phyloP scores from a whole-genome alignment of 139 green algal genomes.

The Axilococcus clingmanii region DNA sequence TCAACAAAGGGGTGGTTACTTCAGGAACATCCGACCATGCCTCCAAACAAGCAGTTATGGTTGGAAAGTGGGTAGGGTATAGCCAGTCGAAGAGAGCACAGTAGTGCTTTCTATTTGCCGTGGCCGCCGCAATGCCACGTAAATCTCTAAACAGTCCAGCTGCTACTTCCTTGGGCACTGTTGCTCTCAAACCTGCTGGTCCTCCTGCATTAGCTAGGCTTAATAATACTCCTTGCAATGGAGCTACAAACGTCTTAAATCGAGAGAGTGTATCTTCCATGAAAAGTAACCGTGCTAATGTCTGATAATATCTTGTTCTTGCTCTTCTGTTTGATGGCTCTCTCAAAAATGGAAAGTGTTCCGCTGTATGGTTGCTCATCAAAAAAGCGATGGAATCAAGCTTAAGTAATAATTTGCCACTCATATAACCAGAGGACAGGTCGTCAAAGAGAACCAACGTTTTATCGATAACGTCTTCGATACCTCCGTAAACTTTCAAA shows the following conservation, averaged over 20 bases:
- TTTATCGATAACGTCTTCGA: slow-evolving; percentile 74
- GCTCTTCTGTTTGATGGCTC: slow-evolving; percentile 70
- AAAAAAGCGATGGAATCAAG: slow-evolving; percentile 81
- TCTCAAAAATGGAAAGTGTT: slow-evolving; percentile 79
- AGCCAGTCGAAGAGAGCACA: slow-evolving; percentile 92
- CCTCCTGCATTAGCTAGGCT: slow-evolving; percentile 29
- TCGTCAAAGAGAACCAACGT: slow-evolving; percentile 93
- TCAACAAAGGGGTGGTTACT: slow-evolving; percentile 86
- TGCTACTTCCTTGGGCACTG: slow-evolving; percentile 51
- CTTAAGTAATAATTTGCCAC: slow-evolving; percentile 92
- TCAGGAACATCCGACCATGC: slow-evolving; percentile 69
- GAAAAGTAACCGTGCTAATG: slow-evolving; percentile 86
- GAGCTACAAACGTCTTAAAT: slow-evolving; percentile 89
- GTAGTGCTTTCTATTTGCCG: slow-evolving; percentile 69
- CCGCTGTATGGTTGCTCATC: slow-evolving; percentile 70
- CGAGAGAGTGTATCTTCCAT: slow-evolving; percentile 84
- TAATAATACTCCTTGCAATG: slow-evolving; percentile 62
- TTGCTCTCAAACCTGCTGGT: slow-evolving; percentile 31
- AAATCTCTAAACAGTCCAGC: slow-evolving; percentile 90
- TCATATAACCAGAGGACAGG: slow-evolving; percentile 90
- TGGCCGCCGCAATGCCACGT: slow-evolving; percentile 80
- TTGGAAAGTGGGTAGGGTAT: slow-evolving; percentile 80
- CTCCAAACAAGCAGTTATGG: slow-evolving; percentile 71
- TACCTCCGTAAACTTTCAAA: slow-evolving; percentile 65
- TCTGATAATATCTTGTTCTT: slow-evolving; percentile 90